Conservation (phyloP, 129 eudicot species). For the Apium graveolens region DNA sequence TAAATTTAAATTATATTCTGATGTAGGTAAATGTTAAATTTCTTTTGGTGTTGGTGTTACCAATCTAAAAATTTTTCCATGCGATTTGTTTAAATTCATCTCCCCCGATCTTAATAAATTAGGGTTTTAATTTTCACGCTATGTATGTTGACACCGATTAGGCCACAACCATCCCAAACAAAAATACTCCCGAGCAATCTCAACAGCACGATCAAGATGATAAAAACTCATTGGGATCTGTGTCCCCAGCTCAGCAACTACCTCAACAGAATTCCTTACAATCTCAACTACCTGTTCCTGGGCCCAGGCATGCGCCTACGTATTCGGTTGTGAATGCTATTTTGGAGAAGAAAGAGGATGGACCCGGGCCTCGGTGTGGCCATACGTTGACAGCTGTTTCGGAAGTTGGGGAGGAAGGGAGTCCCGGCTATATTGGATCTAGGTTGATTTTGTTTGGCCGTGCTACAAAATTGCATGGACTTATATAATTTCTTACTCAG, state of each 20-base stretch:
- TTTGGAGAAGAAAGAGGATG: constrained; percentile 84
- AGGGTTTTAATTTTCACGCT: constrained; percentile 20
- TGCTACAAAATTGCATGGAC: no score
- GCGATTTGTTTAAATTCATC: constrained; percentile 31
- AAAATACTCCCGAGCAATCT: constrained; percentile 16
- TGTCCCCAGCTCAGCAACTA: constrained; percentile 27
- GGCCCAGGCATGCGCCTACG: constrained; percentile 80
- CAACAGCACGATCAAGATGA: no score
- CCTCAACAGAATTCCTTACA: constrained; percentile 10
- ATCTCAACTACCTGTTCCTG: constrained; percentile 28
- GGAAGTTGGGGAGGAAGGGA: constrained; percentile 92
- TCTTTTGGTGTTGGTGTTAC: no score
- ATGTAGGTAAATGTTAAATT: no score
- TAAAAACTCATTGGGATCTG: constrained; percentile 13
- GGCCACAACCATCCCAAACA: constrained; percentile 17
- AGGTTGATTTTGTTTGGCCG: constrained; percentile 92
- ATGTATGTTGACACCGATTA: constrained; percentile 76
- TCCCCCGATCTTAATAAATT: constrained; percentile 35
- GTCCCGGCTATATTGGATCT: constrained; percentile 65
- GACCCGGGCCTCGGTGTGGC: constrained; percentile 95
- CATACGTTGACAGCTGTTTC: constrained; percentile 94
- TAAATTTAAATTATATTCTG: no score
- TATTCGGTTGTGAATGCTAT: constrained; percentile 70
- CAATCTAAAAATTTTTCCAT: no score
- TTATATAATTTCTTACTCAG: no score